phyloP scores from a whole-genome alignment of 345 rosid genomes.

The Stellera chamaejasme region DNA sequence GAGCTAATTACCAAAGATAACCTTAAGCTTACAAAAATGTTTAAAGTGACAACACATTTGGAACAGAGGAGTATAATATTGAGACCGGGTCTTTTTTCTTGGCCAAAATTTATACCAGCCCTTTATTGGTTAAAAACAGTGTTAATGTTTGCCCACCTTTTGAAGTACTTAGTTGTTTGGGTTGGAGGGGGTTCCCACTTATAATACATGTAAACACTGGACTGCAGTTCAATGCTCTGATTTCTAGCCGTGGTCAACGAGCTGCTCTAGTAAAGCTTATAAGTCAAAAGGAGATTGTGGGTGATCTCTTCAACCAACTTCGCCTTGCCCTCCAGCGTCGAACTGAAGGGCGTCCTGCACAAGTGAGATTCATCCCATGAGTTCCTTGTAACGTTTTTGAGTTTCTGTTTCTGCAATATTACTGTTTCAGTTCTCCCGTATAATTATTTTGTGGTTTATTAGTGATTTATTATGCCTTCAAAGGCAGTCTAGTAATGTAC shows the following conservation, averaged over 20 bases:
- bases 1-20: no score
- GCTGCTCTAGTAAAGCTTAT: conserved; percentile 70
- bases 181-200: conserved; percentile 7
- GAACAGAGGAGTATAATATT: no score
- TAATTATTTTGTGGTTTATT: background rate
- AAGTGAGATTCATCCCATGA: conserved; percentile 38
- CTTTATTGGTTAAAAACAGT: background rate
- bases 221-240: conserved; percentile 78
- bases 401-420: conserved; percentile 1
- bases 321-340: conserved; percentile 83
- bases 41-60: no score
- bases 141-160: background rate
- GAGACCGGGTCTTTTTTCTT: no score
- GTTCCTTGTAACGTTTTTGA: conserved; percentile 5
- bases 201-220: conserved; percentile 3
- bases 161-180: background rate
- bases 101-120: no score
- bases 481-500: background rate
- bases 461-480: conserved; percentile 4
- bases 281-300: conserved; percentile 81
- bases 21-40: no score
- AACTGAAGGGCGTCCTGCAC: conserved; percentile 77
- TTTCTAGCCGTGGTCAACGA: conserved; percentile 53
- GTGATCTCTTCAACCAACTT: conserved; percentile 93
- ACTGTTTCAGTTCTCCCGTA: background rate